These are phyloP conservation scores for Takakia lepidozioides DNA, from an alignment of 225 moss, liverwort and hornwort genomes.

Conservation along the genomic window DNA sequence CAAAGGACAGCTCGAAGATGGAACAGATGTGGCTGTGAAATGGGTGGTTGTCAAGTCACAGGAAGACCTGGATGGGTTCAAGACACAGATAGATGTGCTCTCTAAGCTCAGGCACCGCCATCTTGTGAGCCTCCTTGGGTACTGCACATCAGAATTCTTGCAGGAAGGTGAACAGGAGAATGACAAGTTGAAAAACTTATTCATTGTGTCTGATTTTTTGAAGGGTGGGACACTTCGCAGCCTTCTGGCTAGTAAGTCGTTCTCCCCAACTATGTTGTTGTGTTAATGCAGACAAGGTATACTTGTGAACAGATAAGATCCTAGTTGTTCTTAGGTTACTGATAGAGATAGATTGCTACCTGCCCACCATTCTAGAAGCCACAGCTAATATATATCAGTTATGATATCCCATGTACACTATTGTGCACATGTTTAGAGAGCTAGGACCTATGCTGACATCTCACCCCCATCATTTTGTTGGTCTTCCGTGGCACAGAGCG, in stretches of 20 bases:
- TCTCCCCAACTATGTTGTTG: too few relatives aligned
- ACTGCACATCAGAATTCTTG: conserved; percentile 57
- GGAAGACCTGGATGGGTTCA: conserved; percentile 70
- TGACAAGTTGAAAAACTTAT: conserved; percentile 53
- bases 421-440: too few relatives aligned
- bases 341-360: too few relatives aligned
- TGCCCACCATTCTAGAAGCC: too few relatives aligned
- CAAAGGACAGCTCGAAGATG: conserved; percentile 86
- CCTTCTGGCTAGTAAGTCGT: conserved; percentile 71
- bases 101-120: conserved; percentile 82
- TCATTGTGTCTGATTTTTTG: conserved; percentile 83
- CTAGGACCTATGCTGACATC: too few relatives aligned
- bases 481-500: conserved; percentile 18
- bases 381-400: too few relatives aligned
- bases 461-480: not conserved
- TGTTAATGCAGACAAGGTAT: too few relatives aligned
- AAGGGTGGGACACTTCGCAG: conserved; percentile 62
- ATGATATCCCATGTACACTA: too few relatives aligned
- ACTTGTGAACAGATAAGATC: too few relatives aligned
- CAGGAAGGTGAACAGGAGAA: conserved; percentile 39
- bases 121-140: conserved; percentile 81
- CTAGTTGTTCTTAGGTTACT: too few relatives aligned
- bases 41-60: conserved; percentile 80
- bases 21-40: conserved; percentile 71
- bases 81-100: conserved; percentile 63